Conservation (phyloP, 176 grass and related monocot species). For the Coix lacrymajobi region DNA sequence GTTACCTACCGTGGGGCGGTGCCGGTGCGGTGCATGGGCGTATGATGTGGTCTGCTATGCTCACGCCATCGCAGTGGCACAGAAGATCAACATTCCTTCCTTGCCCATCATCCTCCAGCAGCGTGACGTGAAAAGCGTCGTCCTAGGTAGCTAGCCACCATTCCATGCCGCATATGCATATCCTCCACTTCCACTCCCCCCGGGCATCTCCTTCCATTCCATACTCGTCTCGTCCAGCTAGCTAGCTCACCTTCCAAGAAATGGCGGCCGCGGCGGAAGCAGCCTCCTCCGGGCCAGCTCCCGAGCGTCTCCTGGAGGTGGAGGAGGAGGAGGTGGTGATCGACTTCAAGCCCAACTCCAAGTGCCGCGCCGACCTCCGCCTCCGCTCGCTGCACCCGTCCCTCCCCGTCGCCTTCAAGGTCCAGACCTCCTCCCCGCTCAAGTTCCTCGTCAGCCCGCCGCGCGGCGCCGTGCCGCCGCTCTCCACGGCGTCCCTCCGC, state of each 20-base stretch:
- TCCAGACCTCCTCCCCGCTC: conserved; percentile 84
- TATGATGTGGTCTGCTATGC: neutral
- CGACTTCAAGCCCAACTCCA: conserved; percentile 70
- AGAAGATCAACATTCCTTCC: conserved; percentile 30
- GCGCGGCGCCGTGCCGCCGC: conserved; percentile 49
- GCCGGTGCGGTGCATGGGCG: neutral
- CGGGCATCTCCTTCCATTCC: neutral
- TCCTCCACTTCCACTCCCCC: neutral
- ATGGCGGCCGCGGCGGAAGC: conserved; percentile 31
- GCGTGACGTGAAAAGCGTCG: conserved; percentile 36
- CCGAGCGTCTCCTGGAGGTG: conserved; percentile 55
- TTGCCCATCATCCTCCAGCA: conserved; percentile 8
- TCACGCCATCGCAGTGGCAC: neutral
- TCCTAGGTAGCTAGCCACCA: conserved; percentile 22
- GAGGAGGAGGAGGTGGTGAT: conserved; percentile 63
- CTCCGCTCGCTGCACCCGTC: conserved; percentile 57
- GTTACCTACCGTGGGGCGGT: neutral
- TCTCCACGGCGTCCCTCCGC: conserved; percentile 54
- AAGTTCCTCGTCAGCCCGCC: conserved; percentile 97
- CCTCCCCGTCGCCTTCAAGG: conserved; percentile 77
- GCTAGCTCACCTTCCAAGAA: neutral
- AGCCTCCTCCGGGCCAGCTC: neutral
- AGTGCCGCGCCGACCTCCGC: conserved; percentile 73
- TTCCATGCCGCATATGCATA: conserved; percentile 26
- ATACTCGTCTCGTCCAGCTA: neutral